Conservation (phyloP, 768 basidiomycete genomes). For the Serendipita vermifera region DNA sequence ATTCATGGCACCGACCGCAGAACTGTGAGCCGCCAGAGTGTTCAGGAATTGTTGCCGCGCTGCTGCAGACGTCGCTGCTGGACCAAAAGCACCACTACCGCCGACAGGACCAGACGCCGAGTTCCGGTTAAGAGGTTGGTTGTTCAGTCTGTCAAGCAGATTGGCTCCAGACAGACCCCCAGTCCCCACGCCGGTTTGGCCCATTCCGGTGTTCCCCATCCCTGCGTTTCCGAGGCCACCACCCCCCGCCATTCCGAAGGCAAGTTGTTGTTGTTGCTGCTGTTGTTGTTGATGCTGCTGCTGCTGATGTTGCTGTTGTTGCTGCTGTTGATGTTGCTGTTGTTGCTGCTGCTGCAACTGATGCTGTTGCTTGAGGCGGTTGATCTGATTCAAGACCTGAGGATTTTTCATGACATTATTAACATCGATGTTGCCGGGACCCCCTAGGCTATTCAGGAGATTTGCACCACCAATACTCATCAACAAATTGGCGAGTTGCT, state of each 20-base stretch:
- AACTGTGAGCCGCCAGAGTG: conserved; percentile 15
- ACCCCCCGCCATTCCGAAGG: not conserved
- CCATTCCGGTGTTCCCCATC: no score
- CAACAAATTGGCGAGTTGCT: no score
- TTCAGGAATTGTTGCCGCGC: conserved; percentile 8
- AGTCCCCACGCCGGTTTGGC: no score
- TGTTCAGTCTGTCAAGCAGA: not conserved
- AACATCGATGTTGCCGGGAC: no score
- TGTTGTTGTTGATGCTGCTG: not conserved
- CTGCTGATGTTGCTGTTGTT: not conserved
- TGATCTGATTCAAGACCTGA: no score
- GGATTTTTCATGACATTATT: no score
- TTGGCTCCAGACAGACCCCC: not conserved
- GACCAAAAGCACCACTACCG: conserved; percentile 8
- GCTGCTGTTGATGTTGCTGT: no score
- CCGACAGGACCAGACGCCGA: not conserved
- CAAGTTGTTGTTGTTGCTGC: not conserved
- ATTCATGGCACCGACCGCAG: conserved; percentile 12
- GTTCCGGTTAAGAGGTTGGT: not conserved
- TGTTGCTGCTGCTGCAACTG: no score
- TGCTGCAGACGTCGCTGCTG: conserved; percentile 16
- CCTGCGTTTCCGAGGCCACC: no score
- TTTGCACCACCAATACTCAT: no score
- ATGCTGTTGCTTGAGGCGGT: no score
- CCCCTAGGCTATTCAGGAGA: no score